Conservation (phyloP, 768 basidiomycete genomes). For the Chlorophyllum brunneum region DNA sequence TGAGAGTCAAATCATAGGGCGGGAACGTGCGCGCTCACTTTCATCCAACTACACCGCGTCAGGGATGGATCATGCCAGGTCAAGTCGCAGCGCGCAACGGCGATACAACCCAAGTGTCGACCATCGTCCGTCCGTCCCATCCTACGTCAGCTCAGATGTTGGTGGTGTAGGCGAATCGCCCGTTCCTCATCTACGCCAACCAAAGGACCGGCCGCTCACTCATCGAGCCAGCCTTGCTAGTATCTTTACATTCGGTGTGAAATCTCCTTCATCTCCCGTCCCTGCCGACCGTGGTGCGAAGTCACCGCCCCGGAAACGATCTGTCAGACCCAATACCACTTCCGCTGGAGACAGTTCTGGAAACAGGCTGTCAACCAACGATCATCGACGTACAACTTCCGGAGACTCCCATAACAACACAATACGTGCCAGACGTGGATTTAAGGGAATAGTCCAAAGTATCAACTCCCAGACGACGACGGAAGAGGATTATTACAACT, state of each 20-base stretch:
- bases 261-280: conserved; percentile 8
- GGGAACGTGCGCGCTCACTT: conserved; percentile 36
- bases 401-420: conserved; percentile 2
- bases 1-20: conserved; percentile 19
- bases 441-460: conserved; percentile 15
- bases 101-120: conserved; percentile 33
- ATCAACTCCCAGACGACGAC: conserved; percentile 15
- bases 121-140: conserved; percentile 31
- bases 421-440: not conserved
- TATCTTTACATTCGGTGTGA: conserved; percentile 43
- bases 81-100: conserved; percentile 25
- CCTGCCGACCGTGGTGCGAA: not conserved
- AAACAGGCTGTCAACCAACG: not conserved
- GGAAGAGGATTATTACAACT: conserved; percentile 48
- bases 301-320: not conserved
- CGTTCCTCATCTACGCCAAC: conserved; percentile 29
- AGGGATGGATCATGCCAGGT: conserved; percentile 32
- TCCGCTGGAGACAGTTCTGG: not conserved
- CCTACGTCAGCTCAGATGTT: conserved; percentile 42
- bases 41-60: conserved; percentile 38
- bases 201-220: conserved; percentile 21
- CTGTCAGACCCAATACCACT: not conserved
- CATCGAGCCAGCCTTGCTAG: conserved; percentile 52
- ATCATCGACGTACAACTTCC: conserved; percentile 9
- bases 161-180: conserved; percentile 72